A percentile compares a stretch with the other conserved stretches of the same genome.
Evolutionary conservation across 192 early-diverging fungal genomes (phyloP).

Genomic region (Gryganskiella cystojenkinii): DNA sequence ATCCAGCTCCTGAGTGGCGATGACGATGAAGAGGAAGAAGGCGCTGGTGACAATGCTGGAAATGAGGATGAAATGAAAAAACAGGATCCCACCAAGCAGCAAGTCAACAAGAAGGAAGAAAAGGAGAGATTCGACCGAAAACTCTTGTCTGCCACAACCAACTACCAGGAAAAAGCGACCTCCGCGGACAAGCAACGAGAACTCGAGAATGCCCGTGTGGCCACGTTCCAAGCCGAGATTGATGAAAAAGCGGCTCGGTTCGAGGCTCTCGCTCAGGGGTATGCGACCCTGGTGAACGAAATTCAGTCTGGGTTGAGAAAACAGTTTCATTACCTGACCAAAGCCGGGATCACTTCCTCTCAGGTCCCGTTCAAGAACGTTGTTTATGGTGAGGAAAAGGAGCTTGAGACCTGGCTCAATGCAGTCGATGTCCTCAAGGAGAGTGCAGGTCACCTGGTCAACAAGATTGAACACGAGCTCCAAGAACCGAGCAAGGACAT

Average conservation of each 20-base stretch:
- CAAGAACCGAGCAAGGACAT: neutral
- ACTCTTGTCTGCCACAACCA: slow-evolving; percentile 5
- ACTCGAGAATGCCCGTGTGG: too few species aligned
- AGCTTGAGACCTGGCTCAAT: slow-evolving; percentile 56
- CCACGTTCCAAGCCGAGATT: slow-evolving; percentile 18
- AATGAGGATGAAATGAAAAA: slow-evolving; percentile 12
- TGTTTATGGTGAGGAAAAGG: slow-evolving; percentile 56
- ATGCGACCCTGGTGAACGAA: slow-evolving; percentile 44
- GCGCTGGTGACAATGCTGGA: neutral
- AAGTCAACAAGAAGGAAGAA: too few species aligned
- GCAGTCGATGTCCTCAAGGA: slow-evolving; percentile 48
- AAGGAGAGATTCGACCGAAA: too few species aligned
- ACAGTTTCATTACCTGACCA: slow-evolving; percentile 54
- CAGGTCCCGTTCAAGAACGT: slow-evolving; percentile 55
- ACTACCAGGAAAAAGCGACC: slow-evolving; percentile 1
- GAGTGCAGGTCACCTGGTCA: slow-evolving; percentile 22
- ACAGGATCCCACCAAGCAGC: too few species aligned
- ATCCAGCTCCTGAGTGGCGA: slow-evolving; percentile 51
- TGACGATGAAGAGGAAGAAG: slow-evolving; percentile 25
- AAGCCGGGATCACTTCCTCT: slow-evolving; percentile 50
- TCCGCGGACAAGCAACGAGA: too few species aligned
- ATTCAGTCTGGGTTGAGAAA: slow-evolving; percentile 47
- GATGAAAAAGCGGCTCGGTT: slow-evolving; percentile 38
- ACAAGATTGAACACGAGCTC: slow-evolving; percentile 21
- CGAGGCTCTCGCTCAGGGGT: slow-evolving; percentile 32